Evolutionary conservation across 176 grass and related monocot genomes (phyloP), one percentile per base, ranked within the genome.

Genomic region (Avena atlantica): DNA sequence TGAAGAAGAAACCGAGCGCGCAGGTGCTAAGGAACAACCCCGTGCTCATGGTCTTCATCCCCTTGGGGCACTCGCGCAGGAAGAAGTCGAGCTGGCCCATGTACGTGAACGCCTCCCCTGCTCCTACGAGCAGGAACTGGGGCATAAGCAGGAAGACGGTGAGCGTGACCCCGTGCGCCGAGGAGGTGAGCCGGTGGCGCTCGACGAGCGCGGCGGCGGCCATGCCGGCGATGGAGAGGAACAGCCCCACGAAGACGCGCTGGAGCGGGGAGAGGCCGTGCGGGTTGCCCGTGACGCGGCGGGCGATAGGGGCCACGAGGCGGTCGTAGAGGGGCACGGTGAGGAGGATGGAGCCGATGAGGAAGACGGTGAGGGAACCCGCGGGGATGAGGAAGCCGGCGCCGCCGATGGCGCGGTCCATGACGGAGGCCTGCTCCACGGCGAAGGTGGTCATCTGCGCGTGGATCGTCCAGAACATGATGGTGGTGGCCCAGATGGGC

Each of bases 11-110:
- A 0, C 97, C 97, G 0, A 99, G 51, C 4, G 97, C 92, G 16
- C 93, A 93, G 0, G 94, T 99, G 92, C 97, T 99, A 0, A 99
- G 89, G 89, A 99, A 99, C 7, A 99, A 66, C 4, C 97, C 97
- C 11, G 97, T 96, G 89, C 97, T 99, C 94, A 99, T 96, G 20
- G 94, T 96, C 89, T 99, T 99, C 97, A 99, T 99, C 57, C 97
- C 97, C 74, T 94, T 99, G 45, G 97, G 97, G 60, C 97, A 99
- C 72, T 99, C 94, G 23, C 92, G 78, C 17, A 99, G 79, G 88
- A 99, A 99, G 91, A 99, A 99, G 9, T 92, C 94, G 68, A 99
- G 85, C 63, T 99, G 97, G 14, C 97, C 97, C 58, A 99, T 96
- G 89, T 99, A 99, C 2, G 97, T 99, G 90, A 99, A 94, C 0